Conservation (phyloP, 768 basidiomycete species). For the Steccherinum ochraceum region DNA sequence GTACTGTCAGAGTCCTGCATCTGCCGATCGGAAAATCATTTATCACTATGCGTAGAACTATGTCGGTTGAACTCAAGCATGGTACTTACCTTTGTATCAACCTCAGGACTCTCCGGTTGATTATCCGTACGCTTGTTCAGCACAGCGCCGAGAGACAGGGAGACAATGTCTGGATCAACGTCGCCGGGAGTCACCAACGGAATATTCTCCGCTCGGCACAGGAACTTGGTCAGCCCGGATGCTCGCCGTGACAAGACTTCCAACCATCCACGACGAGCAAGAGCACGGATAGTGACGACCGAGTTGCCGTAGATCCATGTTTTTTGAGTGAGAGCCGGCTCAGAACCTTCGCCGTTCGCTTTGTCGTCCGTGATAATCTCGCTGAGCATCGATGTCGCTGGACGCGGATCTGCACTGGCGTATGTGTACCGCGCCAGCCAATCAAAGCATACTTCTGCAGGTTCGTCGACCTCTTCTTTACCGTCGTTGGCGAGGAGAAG, state of each 20-base stretch:
- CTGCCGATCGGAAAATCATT: too few species aligned
- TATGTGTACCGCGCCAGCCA: conserved; percentile 96
- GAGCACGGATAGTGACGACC: conserved; percentile 72
- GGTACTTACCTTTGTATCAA: not conserved
- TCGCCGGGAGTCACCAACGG: conserved; percentile 82
- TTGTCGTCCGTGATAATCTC: conserved; percentile 70
- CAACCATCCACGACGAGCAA: conserved; percentile 79
- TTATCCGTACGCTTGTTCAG: conserved; percentile 46
- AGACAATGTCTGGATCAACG: conserved; percentile 71
- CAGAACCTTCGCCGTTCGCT: conserved; percentile 21
- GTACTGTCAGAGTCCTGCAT: too few species aligned
- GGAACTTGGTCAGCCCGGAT: conserved; percentile 80
- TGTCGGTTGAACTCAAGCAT: too few species aligned
- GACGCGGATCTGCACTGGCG: conserved; percentile 87
- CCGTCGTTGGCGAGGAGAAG: conserved; percentile 82
- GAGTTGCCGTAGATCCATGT: conserved; percentile 85
- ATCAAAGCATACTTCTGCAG: conserved; percentile 95
- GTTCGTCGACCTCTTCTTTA: conserved; percentile 64
- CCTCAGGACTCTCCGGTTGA: not conserved
- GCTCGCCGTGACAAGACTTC: conserved; percentile 80
- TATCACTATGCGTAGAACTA: too few species aligned
- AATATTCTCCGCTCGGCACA: conserved; percentile 85
- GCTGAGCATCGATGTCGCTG: conserved; percentile 69
- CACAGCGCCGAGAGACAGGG: conserved; percentile 65
- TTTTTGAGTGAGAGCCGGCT: conserved; percentile 50